Base-by-base conservation (phyloP, 257 asterid species). In the Galeopsis tetrahit region DNA sequence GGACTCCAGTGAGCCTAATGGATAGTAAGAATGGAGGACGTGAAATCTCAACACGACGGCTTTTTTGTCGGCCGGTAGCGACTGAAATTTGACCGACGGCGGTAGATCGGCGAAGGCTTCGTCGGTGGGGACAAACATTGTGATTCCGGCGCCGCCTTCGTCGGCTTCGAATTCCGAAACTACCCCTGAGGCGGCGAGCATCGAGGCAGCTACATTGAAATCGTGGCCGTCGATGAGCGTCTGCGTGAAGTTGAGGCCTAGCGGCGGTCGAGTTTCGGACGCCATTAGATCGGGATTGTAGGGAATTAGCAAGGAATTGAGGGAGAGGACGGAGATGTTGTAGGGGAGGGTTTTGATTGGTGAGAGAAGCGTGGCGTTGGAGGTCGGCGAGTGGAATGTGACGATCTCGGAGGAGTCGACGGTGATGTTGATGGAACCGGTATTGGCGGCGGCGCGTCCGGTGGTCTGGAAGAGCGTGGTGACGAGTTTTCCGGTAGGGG, bases 121-220 rank as follows among this genome's bases (percentile, higher is more conserved):
- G 69, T 93, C 98, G 10, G 89, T 93, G 5, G 98, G 95, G 5
- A 90, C 88, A 39, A 93, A 93, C 9, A 93, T 82, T 1, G 98
- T 93, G 68, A 93, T 85, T 33, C 98, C 98, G 1, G 97, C 97
- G 60, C 98, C 97, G 48, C 85, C 88, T 35, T 91, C 96, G 56
- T 85, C 95, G 2, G 73, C 80, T 38, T 88, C 98, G 32, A 93
- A 90, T 43, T 93, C 97, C 53, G 86, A 78, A 28, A 90, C 96
- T 0, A 93, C 96, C 15, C 97, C 97, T 0, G 97, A 93, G 0
- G 96, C 97, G 14, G 85, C 75, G 6, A 93, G 83, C 96, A 93
- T 90, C 58, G 98, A 77, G 15, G 98, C 98, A 4, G 96, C 98
- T 0, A 93, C 96, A 15, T 93, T 93, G 83, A 93, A 93, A 58